Conservation (phyloP, 2,329 filamentous ascomycete genomes). For the Diaporthe capsici region DNA sequence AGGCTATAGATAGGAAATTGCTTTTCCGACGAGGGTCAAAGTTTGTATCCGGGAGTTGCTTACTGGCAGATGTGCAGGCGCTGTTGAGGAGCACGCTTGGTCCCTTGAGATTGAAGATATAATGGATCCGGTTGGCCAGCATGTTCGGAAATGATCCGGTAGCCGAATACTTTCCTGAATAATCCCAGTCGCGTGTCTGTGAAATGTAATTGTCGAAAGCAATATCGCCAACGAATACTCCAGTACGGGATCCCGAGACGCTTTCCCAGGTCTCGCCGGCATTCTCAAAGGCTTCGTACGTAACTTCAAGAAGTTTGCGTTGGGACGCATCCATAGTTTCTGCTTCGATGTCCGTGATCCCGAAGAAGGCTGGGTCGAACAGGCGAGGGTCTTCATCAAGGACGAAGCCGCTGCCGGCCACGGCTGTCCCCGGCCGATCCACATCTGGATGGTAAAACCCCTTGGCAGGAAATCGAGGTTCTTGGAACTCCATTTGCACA, state of each 20-base stretch:
- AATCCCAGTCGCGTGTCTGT: conserved; percentile 4
- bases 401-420: conserved; percentile 47
- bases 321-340: conserved; percentile 59
- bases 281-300: conserved; percentile 57
- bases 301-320: conserved; percentile 55
- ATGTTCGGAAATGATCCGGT: conserved; percentile 54
- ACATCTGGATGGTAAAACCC: conserved; percentile 44
- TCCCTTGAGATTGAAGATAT: conserved; percentile 56
- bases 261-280: conserved; percentile 51
- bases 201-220: background rate
- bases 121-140: conserved; percentile 55
- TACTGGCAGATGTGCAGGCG: conserved; percentile 53
- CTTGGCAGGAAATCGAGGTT: conserved; percentile 45
- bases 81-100: conserved; percentile 58
- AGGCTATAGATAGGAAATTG: too few relatives aligned
- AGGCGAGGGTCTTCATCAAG: conserved; percentile 46
- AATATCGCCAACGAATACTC: conserved; percentile 50
- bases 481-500: background rate
- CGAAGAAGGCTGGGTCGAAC: conserved; percentile 58
- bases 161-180: conserved; percentile 47
- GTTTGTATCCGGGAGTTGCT: too few relatives aligned
- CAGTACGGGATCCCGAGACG: conserved; percentile 46
- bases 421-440: conserved; percentile 44
- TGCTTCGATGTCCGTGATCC: conserved; percentile 55
- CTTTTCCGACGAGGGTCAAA: too few relatives aligned